A percentile compares a stretch with the other conserved stretches of the same genome.
These are phyloP conservation scores for Fusarium clavum DNA, from an alignment of 2,329 filamentous ascomycete genomes.

Conservation along the genomic window DNA sequence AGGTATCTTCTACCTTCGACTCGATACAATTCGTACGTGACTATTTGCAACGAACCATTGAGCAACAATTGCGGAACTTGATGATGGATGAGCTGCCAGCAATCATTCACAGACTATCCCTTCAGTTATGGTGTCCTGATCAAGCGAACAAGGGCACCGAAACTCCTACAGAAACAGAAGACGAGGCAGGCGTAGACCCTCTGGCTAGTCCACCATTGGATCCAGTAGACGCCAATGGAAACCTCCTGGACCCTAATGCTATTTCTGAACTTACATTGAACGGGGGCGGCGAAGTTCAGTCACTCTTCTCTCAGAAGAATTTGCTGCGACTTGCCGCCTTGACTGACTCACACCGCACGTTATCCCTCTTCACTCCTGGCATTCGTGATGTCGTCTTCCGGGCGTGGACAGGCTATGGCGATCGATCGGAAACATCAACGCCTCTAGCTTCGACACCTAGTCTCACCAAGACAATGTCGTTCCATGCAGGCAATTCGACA, in stretches of 20 bases:
- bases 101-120: conserved; percentile 92
- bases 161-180: conserved; percentile 59
- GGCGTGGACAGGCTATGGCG: conserved; percentile 86
- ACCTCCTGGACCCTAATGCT: conserved; percentile 78
- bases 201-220: conserved; percentile 83
- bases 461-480: conserved; percentile 72
- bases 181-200: conserved; percentile 79
- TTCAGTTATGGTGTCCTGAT: conserved; percentile 91
- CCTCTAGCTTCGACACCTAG: conserved; percentile 62
- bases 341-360: conserved; percentile 87
- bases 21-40: conserved; percentile 98
- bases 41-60: conserved; percentile 95
- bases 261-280: conserved; percentile 84
- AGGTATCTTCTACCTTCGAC: conserved; percentile 98
- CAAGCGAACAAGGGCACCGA: conserved; percentile 66
- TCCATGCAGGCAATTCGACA: conserved; percentile 66
- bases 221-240: conserved; percentile 83
- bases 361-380: conserved; percentile 92
- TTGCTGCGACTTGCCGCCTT: conserved; percentile 83
- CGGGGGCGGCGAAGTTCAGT: conserved; percentile 82
- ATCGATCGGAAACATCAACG: conserved; percentile 71
- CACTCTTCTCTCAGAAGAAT: conserved; percentile 95
- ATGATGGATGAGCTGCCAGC: conserved; percentile 99
- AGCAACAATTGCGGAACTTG: conserved; percentile 88
- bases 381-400: conserved; percentile 91